A percentile compares a stretch with the other conserved stretches of the same genome.
These are phyloP conservation scores for Botrytis fragariae DNA, from an alignment of 2,329 filamentous ascomycete genomes.

Conservation along the genomic window DNA sequence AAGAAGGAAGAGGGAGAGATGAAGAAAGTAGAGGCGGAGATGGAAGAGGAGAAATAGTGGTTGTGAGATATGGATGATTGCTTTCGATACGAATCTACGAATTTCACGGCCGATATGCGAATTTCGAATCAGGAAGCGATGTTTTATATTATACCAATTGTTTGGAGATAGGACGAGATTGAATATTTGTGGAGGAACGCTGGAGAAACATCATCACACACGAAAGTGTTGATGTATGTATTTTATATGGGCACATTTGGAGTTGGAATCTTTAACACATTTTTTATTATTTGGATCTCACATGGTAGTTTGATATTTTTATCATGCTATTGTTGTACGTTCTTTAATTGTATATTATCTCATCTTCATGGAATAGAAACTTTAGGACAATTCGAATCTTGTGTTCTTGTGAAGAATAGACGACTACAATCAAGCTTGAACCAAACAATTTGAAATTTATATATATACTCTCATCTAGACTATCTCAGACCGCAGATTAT, in stretches of 20 bases:
- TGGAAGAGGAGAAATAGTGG: not conserved
- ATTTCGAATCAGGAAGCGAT: not conserved
- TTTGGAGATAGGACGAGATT: not conserved
- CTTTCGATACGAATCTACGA: not conserved
- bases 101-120: not conserved
- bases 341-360: not conserved
- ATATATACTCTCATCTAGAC: not conserved
- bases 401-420: not conserved
- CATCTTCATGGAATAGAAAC: not conserved
- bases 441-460: not conserved
- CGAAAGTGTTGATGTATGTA: not conserved
- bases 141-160: not conserved
- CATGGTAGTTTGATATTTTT: not conserved
- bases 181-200: too few relatives aligned
- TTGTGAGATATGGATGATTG: not conserved
- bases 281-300: not conserved
- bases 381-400: not conserved
- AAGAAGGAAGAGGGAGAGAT: slow-evolving; percentile 15
- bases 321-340: not conserved
- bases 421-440: not conserved
- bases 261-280: not conserved
- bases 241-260: not conserved
- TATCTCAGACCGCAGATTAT: not conserved
- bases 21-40: slow-evolving; percentile 7
- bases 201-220: not conserved